These are phyloP conservation scores for Hyphopichia buzzinii DNA, from an alignment of 1,139 yeast genomes.

Conservation along the genomic window DNA sequence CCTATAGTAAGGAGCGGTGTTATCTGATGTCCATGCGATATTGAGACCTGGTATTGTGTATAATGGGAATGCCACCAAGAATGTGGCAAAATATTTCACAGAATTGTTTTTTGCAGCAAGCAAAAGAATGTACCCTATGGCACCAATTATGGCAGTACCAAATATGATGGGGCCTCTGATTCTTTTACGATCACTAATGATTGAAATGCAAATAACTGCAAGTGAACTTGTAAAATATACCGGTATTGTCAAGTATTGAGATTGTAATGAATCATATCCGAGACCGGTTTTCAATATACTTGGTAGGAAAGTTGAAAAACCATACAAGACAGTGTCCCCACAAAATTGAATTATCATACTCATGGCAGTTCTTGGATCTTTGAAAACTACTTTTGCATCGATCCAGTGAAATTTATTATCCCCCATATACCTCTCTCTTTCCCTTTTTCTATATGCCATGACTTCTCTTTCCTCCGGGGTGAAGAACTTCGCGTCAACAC, in stretches of 20 bases:
- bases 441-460: constrained; percentile 22
- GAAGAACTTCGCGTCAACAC: constrained; percentile 15
- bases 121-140: constrained; percentile 39
- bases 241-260: constrained; percentile 51
- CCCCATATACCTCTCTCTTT: constrained; percentile 25
- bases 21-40: constrained; percentile 45
- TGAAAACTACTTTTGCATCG: constrained; percentile 36
- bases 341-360: constrained; percentile 46
- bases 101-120: constrained; percentile 23
- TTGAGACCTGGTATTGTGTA: constrained; percentile 42
- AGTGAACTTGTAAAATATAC: constrained; percentile 44
- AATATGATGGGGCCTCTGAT: constrained; percentile 19
- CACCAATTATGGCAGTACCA: constrained; percentile 25
- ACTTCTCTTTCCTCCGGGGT: constrained; percentile 20
- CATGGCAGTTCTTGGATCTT: constrained; percentile 38
- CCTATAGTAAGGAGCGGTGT: constrained; percentile 43
- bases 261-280: constrained; percentile 41
- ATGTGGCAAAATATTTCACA: constrained; percentile 49
- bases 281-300: constrained; percentile 40
- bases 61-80: constrained; percentile 36
- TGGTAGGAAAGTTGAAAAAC: constrained; percentile 49
- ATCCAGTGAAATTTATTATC: constrained; percentile 33
- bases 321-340: constrained; percentile 45
- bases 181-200: constrained; percentile 31
- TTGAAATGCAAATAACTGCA: constrained; percentile 33